These are phyloP conservation scores for Annulohypoxylon maeteangense DNA, from an alignment of 495 filamentous ascomycete genomes.

Conservation along the genomic window DNA sequence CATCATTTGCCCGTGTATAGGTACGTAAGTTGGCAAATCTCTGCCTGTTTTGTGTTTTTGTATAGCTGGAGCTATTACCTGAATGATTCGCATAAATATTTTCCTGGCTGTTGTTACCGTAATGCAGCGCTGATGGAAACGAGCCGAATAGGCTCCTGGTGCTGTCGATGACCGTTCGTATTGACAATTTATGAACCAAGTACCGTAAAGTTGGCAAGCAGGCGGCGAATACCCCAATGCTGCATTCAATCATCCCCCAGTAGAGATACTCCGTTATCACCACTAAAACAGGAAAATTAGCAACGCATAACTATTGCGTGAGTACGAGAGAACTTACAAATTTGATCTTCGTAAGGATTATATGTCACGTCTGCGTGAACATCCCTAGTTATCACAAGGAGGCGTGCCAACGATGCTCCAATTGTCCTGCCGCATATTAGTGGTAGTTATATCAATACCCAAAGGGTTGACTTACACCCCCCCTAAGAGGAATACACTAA, in stretches of 20 bases:
- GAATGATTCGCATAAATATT: neutral
- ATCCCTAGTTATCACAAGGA: slow-evolving; percentile 24
- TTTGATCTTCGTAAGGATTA: slow-evolving; percentile 34
- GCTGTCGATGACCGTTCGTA: neutral
- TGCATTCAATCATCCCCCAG: slow-evolving; percentile 43
- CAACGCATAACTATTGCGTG: no score
- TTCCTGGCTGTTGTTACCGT: slow-evolving; percentile 7
- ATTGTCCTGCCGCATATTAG: slow-evolving; percentile 27
- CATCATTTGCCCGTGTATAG: neutral
- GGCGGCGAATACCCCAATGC: slow-evolving; percentile 35
- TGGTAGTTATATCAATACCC: neutral
- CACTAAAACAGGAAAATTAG: slow-evolving; percentile 18
- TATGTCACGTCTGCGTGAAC: slow-evolving; percentile 12
- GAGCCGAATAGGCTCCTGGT: slow-evolving; percentile 18
- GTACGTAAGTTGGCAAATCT: neutral
- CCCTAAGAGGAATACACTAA: slow-evolving; percentile 42
- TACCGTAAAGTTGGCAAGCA: slow-evolving; percentile 38
- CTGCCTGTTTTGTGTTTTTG: neutral
- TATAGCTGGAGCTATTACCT: neutral
- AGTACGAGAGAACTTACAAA: slow-evolving; percentile 25
- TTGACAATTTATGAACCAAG: slow-evolving; percentile 13
- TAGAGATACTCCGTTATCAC: slow-evolving; percentile 39
- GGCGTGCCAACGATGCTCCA: slow-evolving; percentile 35
- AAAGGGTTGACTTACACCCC: slow-evolving; percentile 26
- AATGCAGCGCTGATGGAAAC: slow-evolving; percentile 2